Evolutionary conservation across 768 basidiomycete genomes (phyloP), one percentile per base, ranked within the genome.

Genomic region (Mrakia gelida): DNA sequence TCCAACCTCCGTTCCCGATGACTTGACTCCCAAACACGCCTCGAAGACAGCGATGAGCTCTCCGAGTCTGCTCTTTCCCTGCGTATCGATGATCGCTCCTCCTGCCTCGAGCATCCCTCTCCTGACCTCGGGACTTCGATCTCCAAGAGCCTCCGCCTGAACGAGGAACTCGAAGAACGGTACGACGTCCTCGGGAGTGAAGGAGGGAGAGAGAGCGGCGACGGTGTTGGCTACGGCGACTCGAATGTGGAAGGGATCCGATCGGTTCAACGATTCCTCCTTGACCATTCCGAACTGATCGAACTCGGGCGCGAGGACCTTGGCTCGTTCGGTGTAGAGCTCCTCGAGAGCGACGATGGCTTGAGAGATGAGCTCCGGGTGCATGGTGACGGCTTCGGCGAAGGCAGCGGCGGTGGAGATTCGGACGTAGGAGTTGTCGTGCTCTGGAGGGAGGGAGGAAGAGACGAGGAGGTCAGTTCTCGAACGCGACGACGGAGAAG

Each of bases 281-380:
- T 96, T 91, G 72, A 98, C 88, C 92, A 98, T 96, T 23, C 97
- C 97, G 84, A 92, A 99, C 88, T 91, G 86, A 83, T 98, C 97
- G 82, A 92, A 98, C 56, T 77, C 59, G 30, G 80, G 71, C 10
- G 41, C 54, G 65, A 73, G 56, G 18, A 75, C 56, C 73, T 83
- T 34, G 63, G 90, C 92, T 88, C 93, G 96, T 74, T 94, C 94
- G 18, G 89, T 89, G 85, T 96, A 98, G 80, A 91, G 88, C 0
- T 87, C 88, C 82, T 92, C 86, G 62, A 98, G 84, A 11, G 86
- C 86, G 28, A 80, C 79, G 54, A 87, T 79, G 7, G 85, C 83
- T 0, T 81, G 79, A 10, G 80, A 79, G 28, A 93, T 84, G 0
- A 88, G 88, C 78, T 89, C 87, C 0, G 93, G 92, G 87, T 90